phyloP scores from a whole-genome alignment of 2,329 filamentous ascomycete species.

The Aspergillus sergii region DNA sequence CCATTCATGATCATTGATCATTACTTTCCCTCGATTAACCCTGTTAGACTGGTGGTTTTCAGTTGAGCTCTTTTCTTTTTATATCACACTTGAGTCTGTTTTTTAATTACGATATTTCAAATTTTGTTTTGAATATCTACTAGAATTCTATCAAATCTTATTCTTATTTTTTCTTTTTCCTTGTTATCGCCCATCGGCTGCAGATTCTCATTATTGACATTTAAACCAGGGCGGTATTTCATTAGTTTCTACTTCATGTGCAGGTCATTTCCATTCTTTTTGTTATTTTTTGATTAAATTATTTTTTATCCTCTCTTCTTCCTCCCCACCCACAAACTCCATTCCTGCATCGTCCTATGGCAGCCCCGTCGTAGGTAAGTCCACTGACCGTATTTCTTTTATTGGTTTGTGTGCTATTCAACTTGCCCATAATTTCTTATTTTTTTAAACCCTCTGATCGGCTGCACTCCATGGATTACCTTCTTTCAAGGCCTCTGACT shows the following conservation, averaged over 20 bases:
- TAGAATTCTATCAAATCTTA: neutral
- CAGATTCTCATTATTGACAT: neutral
- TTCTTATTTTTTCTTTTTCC: neutral
- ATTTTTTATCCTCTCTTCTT: neutral
- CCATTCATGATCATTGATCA: neutral
- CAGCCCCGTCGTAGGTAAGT: neutral
- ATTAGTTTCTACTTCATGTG: constrained; percentile 3
- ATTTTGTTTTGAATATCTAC: neutral
- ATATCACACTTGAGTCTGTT: neutral
- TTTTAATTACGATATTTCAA: neutral
- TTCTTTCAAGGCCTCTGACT: neutral
- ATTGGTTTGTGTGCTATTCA: constrained; percentile 4
- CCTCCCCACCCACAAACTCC: constrained; percentile 3
- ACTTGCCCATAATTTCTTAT: neutral
- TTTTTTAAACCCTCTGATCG: neutral
- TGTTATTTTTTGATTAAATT: neutral
- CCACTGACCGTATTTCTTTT: constrained; percentile 5
- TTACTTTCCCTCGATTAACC: neutral
- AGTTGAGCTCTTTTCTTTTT: neutral
- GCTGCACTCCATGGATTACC: neutral
- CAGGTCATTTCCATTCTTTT: neutral
- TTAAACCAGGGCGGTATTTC: neutral
- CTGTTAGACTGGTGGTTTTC: neutral
- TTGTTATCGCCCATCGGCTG: neutral
- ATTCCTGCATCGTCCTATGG: neutral